Base-by-base conservation (phyloP, 176 grass and related monocot genomes). In the Oryza coarctata region DNA sequence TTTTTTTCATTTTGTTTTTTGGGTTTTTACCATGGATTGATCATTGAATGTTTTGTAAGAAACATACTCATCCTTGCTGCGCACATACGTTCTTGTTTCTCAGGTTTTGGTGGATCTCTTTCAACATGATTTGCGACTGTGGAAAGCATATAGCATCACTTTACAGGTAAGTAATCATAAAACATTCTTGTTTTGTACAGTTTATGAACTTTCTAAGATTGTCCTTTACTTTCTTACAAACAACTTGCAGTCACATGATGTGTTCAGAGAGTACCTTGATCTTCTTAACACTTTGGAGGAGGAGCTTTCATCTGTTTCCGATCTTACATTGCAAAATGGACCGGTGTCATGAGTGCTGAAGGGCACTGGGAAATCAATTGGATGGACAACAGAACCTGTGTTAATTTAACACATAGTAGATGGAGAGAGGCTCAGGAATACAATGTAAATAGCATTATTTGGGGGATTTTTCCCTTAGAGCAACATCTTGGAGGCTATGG, bases 21-120 rank as follows among this genome's bases (percentile, higher is more conserved):
- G 25, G 8, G 13, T 58, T 58, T 35, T 80, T 69, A 79, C 43
- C 43, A 35, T 52, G 20, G 27, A 22, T 31, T 7, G 26, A 45
- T 18, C 14, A 49, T 49, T 45, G 32, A 81, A 70, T 68, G 69
- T 14, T 70, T 87, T 58, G 33, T 10, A 41, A 78, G 34, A 34
- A 78, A 70, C 70, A 44, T 20, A 55, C 27, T 79, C 55, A 81
- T 66, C 32, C 15, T 82, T 82, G 9, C 43, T 86, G 44, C 7
- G 71, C 50, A 62, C 4, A 50, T 64, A 20, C 69, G 39, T 63
- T 81, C 25, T 89, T 82, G 30, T 75, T 58, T 78, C 32, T 76
- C 78, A 99, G 96, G 93, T 99, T 90, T 83, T 99, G 87, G 68
- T 99, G 49, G 96, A 99, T 90, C 90, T 99, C 30, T 99, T 99